A percentile compares a stretch with the other conserved stretches of the same genome.
phyloP scores from a whole-genome alignment of 2,329 filamentous ascomycete genomes.

The Nannizziopsis barbatae region DNA sequence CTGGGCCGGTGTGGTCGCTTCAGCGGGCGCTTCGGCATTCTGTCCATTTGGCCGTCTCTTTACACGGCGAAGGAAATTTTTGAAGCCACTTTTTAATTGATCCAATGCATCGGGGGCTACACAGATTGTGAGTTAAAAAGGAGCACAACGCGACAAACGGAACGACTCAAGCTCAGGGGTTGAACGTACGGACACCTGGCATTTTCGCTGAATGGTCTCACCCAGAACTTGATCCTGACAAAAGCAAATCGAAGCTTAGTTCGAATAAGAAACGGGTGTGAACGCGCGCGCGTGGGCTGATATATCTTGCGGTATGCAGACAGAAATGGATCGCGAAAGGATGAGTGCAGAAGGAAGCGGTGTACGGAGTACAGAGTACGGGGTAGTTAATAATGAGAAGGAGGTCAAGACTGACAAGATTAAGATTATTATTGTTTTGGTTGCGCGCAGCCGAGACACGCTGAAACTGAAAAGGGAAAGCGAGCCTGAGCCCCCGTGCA shows the following conservation, averaged over 20 bases:
- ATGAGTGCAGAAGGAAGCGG: background rate
- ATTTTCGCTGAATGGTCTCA: conserved; percentile 17
- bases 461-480: conserved; percentile 4
- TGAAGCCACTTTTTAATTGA: conserved; percentile 27
- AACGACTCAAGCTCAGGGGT: background rate
- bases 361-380: background rate
- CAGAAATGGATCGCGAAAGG: background rate
- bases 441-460: conserved; percentile 5
- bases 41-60: conserved; percentile 22
- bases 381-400: too few species aligned
- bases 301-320: too few species aligned
- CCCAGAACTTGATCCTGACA: background rate
- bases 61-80: conserved; percentile 22
- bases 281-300: background rate
- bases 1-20: conserved; percentile 11
- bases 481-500: conserved; percentile 1
- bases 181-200: conserved; percentile 27
- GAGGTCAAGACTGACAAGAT: too few species aligned
- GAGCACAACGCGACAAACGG: background rate
- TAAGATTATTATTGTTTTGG: background rate
- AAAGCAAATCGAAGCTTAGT: background rate
- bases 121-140: background rate
- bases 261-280: background rate
- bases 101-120: conserved; percentile 25
- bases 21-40: conserved; percentile 10